Evolutionary conservation across 805 yeast genomes (phyloP).

Genomic region (Ogataea thermomethanolica): DNA sequence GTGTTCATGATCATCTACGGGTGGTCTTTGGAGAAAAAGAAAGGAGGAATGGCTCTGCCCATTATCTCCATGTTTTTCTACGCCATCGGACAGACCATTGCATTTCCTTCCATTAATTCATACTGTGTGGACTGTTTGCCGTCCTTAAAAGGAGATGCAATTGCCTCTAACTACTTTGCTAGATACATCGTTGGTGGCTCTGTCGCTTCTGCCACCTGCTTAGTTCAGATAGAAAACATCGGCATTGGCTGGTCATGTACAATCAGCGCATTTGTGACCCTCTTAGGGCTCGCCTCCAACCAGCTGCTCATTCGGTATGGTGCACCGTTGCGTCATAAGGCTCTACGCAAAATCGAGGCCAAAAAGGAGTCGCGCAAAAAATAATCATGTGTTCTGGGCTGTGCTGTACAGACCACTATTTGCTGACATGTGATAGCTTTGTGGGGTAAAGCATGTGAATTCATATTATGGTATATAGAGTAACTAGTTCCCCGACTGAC

Average conservation of each 20-base stretch:
- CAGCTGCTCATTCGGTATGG: constrained; percentile 39
- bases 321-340: constrained; percentile 32
- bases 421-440: constrained; percentile 11
- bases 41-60: constrained; percentile 56
- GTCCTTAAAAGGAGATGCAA: constrained; percentile 50
- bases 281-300: constrained; percentile 36
- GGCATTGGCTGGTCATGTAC: constrained; percentile 60
- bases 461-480: not conserved
- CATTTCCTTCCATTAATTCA: constrained; percentile 52
- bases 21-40: constrained; percentile 45
- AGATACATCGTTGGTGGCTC: constrained; percentile 48
- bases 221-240: constrained; percentile 42
- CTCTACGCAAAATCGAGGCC: constrained; percentile 6
- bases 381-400: not conserved
- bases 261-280: constrained; percentile 41
- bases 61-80: constrained; percentile 44
- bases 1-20: constrained; percentile 47
- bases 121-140: constrained; percentile 60
- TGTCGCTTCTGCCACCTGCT: constrained; percentile 47
- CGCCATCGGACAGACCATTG: constrained; percentile 49
- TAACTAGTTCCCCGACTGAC: too few relatives aligned
- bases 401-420: constrained; percentile 9
- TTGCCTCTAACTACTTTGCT: constrained; percentile 50
- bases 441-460: constrained; percentile 13
- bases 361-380: constrained; percentile 1